phyloP scores from a whole-genome alignment of 139 green algal species.

The Closterium sp. region DNA sequence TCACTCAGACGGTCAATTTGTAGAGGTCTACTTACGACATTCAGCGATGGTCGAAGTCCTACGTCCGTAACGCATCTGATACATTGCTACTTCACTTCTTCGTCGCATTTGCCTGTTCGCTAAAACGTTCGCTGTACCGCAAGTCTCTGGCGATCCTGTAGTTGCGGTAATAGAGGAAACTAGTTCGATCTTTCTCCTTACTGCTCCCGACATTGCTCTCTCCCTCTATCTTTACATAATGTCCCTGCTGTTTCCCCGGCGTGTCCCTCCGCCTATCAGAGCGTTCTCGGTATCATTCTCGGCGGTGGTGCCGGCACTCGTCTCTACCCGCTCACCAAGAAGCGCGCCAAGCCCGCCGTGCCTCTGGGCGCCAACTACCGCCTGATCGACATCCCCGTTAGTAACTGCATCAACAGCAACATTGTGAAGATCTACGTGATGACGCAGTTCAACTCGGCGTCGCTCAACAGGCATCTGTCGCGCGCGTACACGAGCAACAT shows the following conservation, averaged over 20 bases:
- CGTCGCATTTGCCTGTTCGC: not conserved
- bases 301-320: constrained; percentile 91
- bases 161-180: too few relatives aligned
- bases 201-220: not conserved
- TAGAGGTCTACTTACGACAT: not conserved
- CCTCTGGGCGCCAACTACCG: constrained; percentile 97
- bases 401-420: constrained; percentile 99
- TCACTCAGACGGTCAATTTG: not conserved
- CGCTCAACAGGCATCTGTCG: constrained; percentile 94
- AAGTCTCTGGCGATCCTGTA: too few relatives aligned
- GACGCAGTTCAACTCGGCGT: constrained; percentile 93
- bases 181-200: not conserved
- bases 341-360: constrained; percentile 95
- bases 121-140: too few relatives aligned
- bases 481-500: constrained; percentile 96
- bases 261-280: constrained; percentile 61
- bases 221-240: not conserved
- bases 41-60: not conserved
- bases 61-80: not conserved
- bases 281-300: constrained; percentile 93
- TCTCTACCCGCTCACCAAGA: constrained; percentile 98
- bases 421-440: constrained; percentile 99
- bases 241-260: not conserved
- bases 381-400: constrained; percentile 99
- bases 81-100: not conserved